Evolutionary conservation across 1,139 yeast species (phyloP), one percentile per base, ranked within the genome.

Genomic region (Kurtzmaniella quercitrusa): DNA sequence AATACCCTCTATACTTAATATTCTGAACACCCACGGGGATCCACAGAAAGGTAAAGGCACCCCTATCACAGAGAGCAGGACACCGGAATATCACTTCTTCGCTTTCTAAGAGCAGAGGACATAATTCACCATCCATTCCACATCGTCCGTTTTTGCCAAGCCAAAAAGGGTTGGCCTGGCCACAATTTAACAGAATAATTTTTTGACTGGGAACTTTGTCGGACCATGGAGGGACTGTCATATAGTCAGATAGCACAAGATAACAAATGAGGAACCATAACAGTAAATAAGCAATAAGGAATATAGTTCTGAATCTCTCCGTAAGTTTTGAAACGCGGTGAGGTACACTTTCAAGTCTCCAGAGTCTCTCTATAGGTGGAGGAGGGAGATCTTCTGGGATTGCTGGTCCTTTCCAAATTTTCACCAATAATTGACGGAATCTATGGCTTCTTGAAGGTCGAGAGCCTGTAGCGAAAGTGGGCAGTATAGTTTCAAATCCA

Each of bases 41-140:
- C n/a, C 83, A 78, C 1, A 93, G 80, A 59, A 82, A 89, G 0
- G 88, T 78, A 82, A 87, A 80, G 36, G 91, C 82, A 28, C 80
- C 86, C 38, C 85, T 67, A 50, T 82, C 88, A 63, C 98, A 91
- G 33, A 89, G 68, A 0, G 97, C 95, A 0, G 97, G 96, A 61
- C 98, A 91, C 51, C 89, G 71, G 54, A 91, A 74, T 9, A 76
- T 61, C 17, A 84, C 69, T 36, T 82, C 83, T 32, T 71, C 55
- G 11, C 57, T 59, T 2, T 56, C 57, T 8, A 65, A 56, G 1
- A 63, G 59, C 28, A 68, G 61, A 1, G 79, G 77, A 62, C 97
- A 91, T 6, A 65, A 51, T 17, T 66, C 62, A 1, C 83, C 96
- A 52, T 84, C 68, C 7, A 84, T 52, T 0, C 97, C 97, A 68